Percentiles rank a stretch among this genome's conserved stretches.
phyloP scores from a whole-genome alignment of 202 grass and related monocot genomes.

The Miscanthus sacchariflorus region DNA sequence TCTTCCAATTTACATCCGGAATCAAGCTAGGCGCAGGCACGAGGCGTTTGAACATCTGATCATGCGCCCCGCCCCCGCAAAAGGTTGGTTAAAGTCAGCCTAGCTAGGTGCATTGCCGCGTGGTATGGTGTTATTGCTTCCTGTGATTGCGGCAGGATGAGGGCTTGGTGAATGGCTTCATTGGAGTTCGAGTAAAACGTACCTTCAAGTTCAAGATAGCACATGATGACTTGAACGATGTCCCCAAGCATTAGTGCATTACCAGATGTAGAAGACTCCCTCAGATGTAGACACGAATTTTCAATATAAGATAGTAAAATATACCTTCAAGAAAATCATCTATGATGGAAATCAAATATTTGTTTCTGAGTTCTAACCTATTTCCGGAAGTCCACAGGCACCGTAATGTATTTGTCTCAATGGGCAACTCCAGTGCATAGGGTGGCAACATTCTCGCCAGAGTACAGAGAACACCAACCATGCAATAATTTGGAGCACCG shows the following conservation, averaged over 20 bases:
- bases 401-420: neutral
- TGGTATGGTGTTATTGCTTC: no score
- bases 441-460: neutral
- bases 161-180: neutral
- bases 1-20: neutral
- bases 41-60: neutral
- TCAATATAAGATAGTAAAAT: neutral
- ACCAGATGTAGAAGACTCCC: neutral
- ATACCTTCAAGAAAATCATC: neutral
- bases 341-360: neutral
- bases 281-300: neutral
- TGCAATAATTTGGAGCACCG: constrained; percentile 1
- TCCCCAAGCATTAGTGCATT: neutral
- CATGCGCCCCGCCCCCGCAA: neutral
- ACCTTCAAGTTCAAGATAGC: no score
- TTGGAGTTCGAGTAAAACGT: no score
- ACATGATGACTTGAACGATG: neutral
- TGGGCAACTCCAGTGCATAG: neutral
- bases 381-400: neutral
- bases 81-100: neutral
- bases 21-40: neutral
- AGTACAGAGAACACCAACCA: neutral
- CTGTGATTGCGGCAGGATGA: no score
- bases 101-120: no score
- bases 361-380: neutral